These are phyloP conservation scores for Cytospora chrysosperma DNA, from an alignment of 2,329 filamentous ascomycete genomes.

Conservation along the genomic window DNA sequence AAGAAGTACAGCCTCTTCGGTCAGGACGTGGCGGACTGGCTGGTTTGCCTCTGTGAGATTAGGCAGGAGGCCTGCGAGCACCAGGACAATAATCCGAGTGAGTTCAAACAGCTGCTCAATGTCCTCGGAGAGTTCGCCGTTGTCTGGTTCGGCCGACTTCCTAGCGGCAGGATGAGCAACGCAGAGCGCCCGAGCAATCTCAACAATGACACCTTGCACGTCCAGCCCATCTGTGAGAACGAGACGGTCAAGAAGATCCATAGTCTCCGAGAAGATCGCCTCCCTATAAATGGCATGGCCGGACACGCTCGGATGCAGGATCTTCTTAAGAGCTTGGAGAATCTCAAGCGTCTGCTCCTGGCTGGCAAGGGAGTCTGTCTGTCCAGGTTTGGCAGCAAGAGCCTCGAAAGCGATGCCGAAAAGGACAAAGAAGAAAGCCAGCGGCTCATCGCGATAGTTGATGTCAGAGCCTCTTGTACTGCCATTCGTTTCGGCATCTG, in stretches of 20 bases:
- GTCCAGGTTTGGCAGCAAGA: conserved; percentile 74
- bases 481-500: conserved; percentile 47
- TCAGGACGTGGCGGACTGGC: conserved; percentile 71
- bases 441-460: conserved; percentile 96
- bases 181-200: conserved; percentile 87
- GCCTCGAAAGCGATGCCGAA: conserved; percentile 97
- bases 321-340: conserved; percentile 88
- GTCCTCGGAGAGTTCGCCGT: conserved; percentile 86
- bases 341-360: conserved; percentile 81
- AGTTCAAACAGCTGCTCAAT: conserved; percentile 98
- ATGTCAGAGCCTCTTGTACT: conserved; percentile 72
- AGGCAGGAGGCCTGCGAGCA: conserved; percentile 82
- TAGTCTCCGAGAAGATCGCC: conserved; percentile 93
- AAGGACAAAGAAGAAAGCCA: conserved; percentile 97
- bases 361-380: conserved; percentile 64
- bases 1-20: conserved; percentile 81
- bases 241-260: conserved; percentile 90
- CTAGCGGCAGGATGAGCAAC: conserved; percentile 88
- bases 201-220: conserved; percentile 88
- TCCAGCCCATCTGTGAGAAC: conserved; percentile 87
- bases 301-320: conserved; percentile 88
- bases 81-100: conserved; percentile 92
- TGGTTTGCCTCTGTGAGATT: conserved; percentile 70
- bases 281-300: conserved; percentile 96
- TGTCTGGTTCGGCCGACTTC: conserved; percentile 61